Conservation (phyloP, 441 rosid species). For the Mallotus japonicus region DNA sequence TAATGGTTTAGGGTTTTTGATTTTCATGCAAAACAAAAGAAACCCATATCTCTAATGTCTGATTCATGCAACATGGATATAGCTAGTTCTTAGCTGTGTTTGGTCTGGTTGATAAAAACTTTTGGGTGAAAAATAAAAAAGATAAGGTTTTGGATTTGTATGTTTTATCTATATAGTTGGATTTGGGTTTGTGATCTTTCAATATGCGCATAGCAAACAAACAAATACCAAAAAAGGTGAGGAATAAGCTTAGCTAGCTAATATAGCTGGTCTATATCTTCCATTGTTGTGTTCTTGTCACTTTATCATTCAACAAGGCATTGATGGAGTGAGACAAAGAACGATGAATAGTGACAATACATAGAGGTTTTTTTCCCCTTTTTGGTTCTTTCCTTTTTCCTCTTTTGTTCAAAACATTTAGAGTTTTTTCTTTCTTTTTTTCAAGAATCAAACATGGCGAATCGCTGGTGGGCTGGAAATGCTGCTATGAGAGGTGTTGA, state of each 20-base stretch:
- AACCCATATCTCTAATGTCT: conserved; percentile 48
- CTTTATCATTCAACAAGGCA: background rate
- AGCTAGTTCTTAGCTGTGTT: too few relatives aligned
- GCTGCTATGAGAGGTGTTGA: conserved; percentile 65
- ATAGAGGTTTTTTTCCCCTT: background rate
- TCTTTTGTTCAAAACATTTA: background rate
- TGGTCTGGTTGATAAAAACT: background rate
- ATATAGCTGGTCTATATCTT: conserved; percentile 20
- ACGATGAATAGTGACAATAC: background rate
- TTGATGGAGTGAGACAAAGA: too few relatives aligned
- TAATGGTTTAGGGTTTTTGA: conserved; percentile 28
- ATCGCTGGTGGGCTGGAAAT: conserved; percentile 90
- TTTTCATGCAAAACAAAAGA: conserved; percentile 43
- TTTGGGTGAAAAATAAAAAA: conserved; percentile 19
- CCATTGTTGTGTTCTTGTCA: conserved; percentile 8
- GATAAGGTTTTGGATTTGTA: conserved; percentile 45
- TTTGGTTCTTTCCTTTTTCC: background rate
- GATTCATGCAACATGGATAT: conserved; percentile 39
- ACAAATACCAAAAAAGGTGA: conserved; percentile 10
- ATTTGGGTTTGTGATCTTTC: conserved; percentile 26
- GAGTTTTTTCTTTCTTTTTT: background rate
- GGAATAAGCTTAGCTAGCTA: background rate
- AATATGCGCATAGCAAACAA: background rate
- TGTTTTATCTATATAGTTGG: conserved; percentile 14
- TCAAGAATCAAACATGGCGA: conserved; percentile 49